Base-by-base conservation (phyloP, 129 eudicot species). In the Artemisia annua region DNA sequence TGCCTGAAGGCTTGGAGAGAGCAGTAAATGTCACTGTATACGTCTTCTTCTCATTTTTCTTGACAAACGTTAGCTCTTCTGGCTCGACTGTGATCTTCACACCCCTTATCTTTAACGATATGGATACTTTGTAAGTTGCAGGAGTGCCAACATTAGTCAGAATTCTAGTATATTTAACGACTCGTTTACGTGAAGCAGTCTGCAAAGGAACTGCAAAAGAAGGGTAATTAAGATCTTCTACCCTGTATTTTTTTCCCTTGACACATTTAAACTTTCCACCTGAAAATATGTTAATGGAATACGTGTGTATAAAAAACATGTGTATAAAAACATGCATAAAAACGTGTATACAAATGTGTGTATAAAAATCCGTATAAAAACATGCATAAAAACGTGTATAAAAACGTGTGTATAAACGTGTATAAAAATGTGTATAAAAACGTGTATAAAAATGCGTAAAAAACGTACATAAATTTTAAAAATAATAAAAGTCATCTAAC, bases 121-220 rank as follows among this genome's bases (percentile, higher is more conserved):
- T 58, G 2, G 81, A 79, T 76, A 80, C 91, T 70, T 75, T 91
- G 78, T 91, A 91, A 2, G 87, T 78, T 52, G 73, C 80, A n/a
- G 93, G 86, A 43, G 62, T 63, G 32, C 96, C 96, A 20, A 88
- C 96, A 61, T 91, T 91, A 16, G 96, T 91, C 1, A 88, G 46
- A 35, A 79, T 91, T 77, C 97, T 83, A 18, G 85, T 84, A 70
- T 88, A 85, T 76, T 75, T 86, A 3, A 83, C 75, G 5, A 79
- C 50, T 2, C 78, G 73, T 11, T 22, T 57, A 19, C 53, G 20
- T 58, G 70, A 30, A 69, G 22, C 17, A 1, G 57, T 48, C n/a
- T 17, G 14, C 44, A 77, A 70, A 70, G 75, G 76, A 69, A 78
- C 81, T 3, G 22, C 66, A 43, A 78, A 78, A n/a, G 81, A 78